Percentiles rank a stretch among this genome's conserved stretches.
phyloP scores from a whole-genome alignment of 2,329 filamentous ascomycete genomes.

The Colletotrichum karsti region DNA sequence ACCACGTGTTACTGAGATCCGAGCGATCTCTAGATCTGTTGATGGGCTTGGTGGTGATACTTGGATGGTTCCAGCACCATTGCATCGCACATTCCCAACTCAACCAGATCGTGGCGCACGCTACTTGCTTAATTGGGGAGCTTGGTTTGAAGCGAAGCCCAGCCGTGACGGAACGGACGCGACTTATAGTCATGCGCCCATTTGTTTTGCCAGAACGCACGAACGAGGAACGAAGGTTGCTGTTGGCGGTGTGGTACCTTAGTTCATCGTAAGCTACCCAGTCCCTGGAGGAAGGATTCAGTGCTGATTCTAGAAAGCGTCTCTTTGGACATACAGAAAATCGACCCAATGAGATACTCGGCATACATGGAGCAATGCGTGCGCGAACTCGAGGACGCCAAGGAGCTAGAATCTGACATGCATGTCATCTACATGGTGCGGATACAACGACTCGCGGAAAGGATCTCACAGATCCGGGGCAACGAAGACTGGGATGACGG shows the following conservation, averaged over 20 bases:
- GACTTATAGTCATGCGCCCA: constrained; percentile 50
- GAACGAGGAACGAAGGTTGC: constrained; percentile 60
- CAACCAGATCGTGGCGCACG: constrained; percentile 58
- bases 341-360: constrained; percentile 60
- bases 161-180: constrained; percentile 49
- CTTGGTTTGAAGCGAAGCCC: constrained; percentile 54
- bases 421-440: constrained; percentile 56
- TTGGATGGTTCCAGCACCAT: constrained; percentile 63
- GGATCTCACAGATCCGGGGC: constrained; percentile 52
- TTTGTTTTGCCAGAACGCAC: constrained; percentile 48
- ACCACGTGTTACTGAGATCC: constrained; percentile 57
- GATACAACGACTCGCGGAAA: constrained; percentile 59
- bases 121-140: constrained; percentile 55
- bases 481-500: constrained; percentile 44
- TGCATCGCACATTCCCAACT: constrained; percentile 62
- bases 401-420: constrained; percentile 56
- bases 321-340: constrained; percentile 50
- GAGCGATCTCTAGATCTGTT: constrained; percentile 60
- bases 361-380: constrained; percentile 61
- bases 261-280: constrained; percentile 54
- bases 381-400: constrained; percentile 48
- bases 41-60: constrained; percentile 56
- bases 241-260: constrained; percentile 64
- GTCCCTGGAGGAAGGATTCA: fast-evolving
- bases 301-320: constrained; percentile 44